Evolutionary conservation across 768 basidiomycete genomes (phyloP).

Genomic region (Leccinum imitatum): DNA sequence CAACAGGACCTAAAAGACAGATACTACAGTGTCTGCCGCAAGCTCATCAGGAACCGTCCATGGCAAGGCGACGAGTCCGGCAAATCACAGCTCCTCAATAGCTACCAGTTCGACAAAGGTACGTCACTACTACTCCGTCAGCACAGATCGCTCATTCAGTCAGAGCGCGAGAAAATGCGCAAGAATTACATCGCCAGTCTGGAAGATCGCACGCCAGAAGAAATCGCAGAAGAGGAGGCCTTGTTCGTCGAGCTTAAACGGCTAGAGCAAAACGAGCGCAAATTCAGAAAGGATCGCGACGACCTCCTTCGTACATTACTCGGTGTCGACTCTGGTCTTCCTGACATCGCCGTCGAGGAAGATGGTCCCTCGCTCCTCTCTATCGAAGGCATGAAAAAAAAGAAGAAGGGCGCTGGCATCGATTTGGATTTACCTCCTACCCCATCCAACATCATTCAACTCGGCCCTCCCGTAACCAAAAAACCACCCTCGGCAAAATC

Average conservation of each 20-base stretch:
- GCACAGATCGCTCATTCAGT: background rate
- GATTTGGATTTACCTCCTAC: constrained; percentile 37
- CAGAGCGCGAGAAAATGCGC: constrained; percentile 84
- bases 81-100: constrained; percentile 65
- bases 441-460: constrained; percentile 37
- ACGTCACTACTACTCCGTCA: background rate
- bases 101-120: constrained; percentile 90
- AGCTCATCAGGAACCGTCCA: constrained; percentile 79
- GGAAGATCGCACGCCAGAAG: constrained; percentile 84
- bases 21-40: constrained; percentile 89
- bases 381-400: constrained; percentile 54
- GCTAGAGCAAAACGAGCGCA: constrained; percentile 89
- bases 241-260: constrained; percentile 91
- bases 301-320: constrained; percentile 80
- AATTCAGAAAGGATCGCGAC: constrained; percentile 86
- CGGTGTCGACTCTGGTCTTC: constrained; percentile 85
- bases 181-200: constrained; percentile 86
- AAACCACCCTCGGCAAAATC: constrained; percentile 50
- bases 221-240: constrained; percentile 94
- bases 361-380: constrained; percentile 52
- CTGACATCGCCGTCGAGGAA: constrained; percentile 64
- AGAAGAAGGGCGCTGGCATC: constrained; percentile 37
- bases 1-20: constrained; percentile 84
- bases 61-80: constrained; percentile 79
- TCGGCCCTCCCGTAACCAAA: constrained; percentile 38